phyloP scores from a whole-genome alignment of 2,329 filamentous ascomycete genomes.

The Teratosphaeria zuluensis region DNA sequence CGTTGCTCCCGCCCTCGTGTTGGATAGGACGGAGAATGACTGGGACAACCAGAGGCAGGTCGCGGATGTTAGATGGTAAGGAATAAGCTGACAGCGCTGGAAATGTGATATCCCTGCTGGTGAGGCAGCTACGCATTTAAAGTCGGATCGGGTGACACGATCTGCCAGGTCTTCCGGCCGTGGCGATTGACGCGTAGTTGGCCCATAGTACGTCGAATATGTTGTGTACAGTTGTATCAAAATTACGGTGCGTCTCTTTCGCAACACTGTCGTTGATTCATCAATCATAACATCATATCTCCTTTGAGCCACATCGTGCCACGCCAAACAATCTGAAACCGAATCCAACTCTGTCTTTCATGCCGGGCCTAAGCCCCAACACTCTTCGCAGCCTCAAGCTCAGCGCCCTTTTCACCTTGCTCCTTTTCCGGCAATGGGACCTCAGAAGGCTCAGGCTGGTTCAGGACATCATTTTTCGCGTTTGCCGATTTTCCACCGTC shows the following conservation, averaged over 20 bases:
- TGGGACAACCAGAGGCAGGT: too few relatives aligned
- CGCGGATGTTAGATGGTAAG: too few relatives aligned
- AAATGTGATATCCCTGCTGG: too few relatives aligned
- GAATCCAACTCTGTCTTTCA: not conserved
- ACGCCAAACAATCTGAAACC: not conserved
- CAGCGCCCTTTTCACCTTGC: constrained; percentile 5
- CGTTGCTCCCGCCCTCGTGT: too few relatives aligned
- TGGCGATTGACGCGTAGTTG: not conserved
- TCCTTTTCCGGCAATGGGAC: constrained; percentile 12
- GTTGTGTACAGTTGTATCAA: not conserved
- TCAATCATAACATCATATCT: not conserved
- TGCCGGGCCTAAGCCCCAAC: not conserved
- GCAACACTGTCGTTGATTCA: not conserved
- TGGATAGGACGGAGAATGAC: too few relatives aligned
- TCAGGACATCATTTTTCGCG: constrained; percentile 6
- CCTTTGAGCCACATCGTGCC: not conserved
- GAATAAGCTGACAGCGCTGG: too few relatives aligned
- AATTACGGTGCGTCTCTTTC: not conserved
- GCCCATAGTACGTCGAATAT: not conserved
- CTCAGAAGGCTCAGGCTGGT: constrained; percentile 16
- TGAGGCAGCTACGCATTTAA: not conserved
- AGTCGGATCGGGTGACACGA: not conserved
- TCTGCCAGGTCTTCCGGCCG: not conserved
- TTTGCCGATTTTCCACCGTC: not conserved
- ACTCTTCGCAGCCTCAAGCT: constrained; percentile 4